Base-by-base conservation (phyloP, 306 rosid genomes). In the Cajanus cajan region DNA sequence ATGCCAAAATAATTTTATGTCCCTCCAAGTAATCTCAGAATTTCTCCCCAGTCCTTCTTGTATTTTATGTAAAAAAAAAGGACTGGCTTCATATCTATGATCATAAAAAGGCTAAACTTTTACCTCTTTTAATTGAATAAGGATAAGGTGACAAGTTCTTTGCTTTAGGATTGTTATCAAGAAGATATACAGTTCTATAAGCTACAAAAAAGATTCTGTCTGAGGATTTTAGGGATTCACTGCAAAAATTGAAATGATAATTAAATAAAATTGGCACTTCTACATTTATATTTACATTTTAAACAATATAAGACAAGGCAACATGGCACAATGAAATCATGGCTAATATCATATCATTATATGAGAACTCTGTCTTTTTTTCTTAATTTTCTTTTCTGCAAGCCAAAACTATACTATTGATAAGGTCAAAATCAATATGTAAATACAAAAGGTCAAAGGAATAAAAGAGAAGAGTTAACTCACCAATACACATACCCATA, bases 111-210 rank as follows among this genome's bases (percentile, higher is more conserved):
- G 64, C 22, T 69, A 74, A 7, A 22, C 4, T 41, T n/a, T 82
- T 89, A 94, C 98, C 97, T 76, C 76, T 79, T 67, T 22, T 84
- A 78, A 78, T 75, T 21, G 37, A 78, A 43, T 89, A 55, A 72
- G 89, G 87, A 85, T 81, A 84, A 50, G 74, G 70, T 45, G 81
- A 75, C 52, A 82, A 74, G 71, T 79, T 86, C 2, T 77, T 81
- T 54, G 87, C 55, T 47, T 85, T 85, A 48, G 84, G 74, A 85
- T 59, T 86, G 74, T 74, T 74, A 80, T 90, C 97, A 73, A 94
- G 97, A 76, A 94, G 95, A 83, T 88, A 87, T 22, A 97, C 82
- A 94, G 97, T 74, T 85, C 98, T 64, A 94, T 82, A 82, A 94
- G 87, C 86, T 82, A 90, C 89, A 94, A 85, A 59, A 92, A 87